Evolutionary conservation across 495 filamentous ascomycete genomes (phyloP).

Genomic region (Venustampulla echinocandica): DNA sequence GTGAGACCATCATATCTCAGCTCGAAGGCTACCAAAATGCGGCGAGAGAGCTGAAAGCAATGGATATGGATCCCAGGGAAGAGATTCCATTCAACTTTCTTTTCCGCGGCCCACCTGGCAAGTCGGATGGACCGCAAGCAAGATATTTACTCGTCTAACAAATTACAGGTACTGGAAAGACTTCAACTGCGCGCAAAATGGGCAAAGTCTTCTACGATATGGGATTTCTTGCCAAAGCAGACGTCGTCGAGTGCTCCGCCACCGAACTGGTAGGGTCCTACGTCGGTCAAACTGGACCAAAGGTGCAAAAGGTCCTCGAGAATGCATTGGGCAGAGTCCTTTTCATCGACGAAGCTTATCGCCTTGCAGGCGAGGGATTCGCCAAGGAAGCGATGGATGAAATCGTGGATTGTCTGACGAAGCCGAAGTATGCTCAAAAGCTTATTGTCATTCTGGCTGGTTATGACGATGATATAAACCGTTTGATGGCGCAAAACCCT

Average conservation of each 20-base stretch:
- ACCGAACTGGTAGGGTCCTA: constrained; percentile 33
- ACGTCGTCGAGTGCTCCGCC: constrained; percentile 32
- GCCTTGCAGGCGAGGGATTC: constrained; percentile 38
- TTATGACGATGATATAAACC: constrained; percentile 62
- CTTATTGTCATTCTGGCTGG: constrained; percentile 69
- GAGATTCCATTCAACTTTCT: constrained; percentile 52
- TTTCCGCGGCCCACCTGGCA: constrained; percentile 52
- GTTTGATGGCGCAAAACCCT: constrained; percentile 53
- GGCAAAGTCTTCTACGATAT: constrained; percentile 38
- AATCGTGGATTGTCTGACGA: constrained; percentile 53
- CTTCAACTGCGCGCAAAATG: constrained; percentile 35
- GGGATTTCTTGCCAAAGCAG: constrained; percentile 29
- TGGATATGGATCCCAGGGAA: constrained; percentile 47
- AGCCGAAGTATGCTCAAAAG: constrained; percentile 50
- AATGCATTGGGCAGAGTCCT: constrained; percentile 49
- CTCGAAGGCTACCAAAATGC: constrained; percentile 53
- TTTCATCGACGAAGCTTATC: constrained; percentile 56
- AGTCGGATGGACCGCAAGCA: background rate
- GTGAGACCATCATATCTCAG: constrained; percentile 48
- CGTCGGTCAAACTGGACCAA: constrained; percentile 55
- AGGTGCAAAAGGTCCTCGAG: constrained; percentile 48
- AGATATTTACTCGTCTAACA: no score
- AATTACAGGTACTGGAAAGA: constrained; percentile 44
- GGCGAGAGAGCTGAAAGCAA: constrained; percentile 37
- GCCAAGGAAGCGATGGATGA: constrained; percentile 57